Conservation (phyloP, 495 filamentous ascomycete species). For the Penicillium verhagenii region DNA sequence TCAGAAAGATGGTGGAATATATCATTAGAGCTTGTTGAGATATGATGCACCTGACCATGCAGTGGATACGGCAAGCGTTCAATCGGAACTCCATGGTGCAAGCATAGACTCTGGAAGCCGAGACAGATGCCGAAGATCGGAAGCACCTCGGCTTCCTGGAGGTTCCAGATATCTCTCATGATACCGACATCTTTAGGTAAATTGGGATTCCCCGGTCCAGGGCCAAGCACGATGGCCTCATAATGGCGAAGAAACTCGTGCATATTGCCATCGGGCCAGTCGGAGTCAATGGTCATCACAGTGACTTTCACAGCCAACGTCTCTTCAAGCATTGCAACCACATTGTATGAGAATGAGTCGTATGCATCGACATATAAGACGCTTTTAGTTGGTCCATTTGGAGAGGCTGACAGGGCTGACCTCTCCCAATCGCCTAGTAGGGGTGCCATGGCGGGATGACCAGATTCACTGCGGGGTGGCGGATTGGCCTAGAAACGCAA, state of each 20-base stretch:
- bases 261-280: slow-evolving; percentile 47
- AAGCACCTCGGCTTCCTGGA: slow-evolving; percentile 54
- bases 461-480: neutral
- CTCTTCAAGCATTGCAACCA: slow-evolving; percentile 72
- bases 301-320: slow-evolving; percentile 63
- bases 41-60: slow-evolving; percentile 74
- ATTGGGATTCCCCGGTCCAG: slow-evolving; percentile 69
- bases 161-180: slow-evolving; percentile 72
- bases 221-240: slow-evolving; percentile 76
- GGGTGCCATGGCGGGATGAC: slow-evolving; percentile 30
- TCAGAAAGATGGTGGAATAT: slow-evolving; percentile 56
- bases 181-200: slow-evolving; percentile 69
- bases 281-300: slow-evolving; percentile 66
- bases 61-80: slow-evolving; percentile 62
- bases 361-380: slow-evolving; percentile 92
- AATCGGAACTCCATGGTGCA: slow-evolving; percentile 64
- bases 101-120: slow-evolving; percentile 82
- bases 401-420: neutral
- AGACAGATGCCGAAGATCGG: slow-evolving; percentile 90
- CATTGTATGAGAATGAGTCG: slow-evolving; percentile 95
- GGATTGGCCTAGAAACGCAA: neutral
- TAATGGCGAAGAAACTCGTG: slow-evolving; percentile 55
- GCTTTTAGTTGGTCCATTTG: slow-evolving; percentile 26
- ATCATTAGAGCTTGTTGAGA: slow-evolving; percentile 51
- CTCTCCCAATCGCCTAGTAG: slow-evolving; percentile 33